Evolutionary conservation across 2,329 filamentous ascomycete genomes (phyloP), one percentile per base, ranked within the genome.

Genomic region (Cadophora malorum): DNA sequence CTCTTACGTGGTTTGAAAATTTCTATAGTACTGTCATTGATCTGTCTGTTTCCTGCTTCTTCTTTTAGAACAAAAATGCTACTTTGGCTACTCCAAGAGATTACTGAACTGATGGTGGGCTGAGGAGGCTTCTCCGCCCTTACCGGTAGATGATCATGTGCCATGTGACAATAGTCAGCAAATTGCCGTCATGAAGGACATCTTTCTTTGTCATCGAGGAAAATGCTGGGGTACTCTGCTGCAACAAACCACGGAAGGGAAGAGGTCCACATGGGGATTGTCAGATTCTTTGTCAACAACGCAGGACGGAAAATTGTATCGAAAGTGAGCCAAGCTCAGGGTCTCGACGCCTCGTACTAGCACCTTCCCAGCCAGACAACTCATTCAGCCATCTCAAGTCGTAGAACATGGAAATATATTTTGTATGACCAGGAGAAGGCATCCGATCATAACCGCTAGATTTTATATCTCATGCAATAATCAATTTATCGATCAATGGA

Each of bases 91-190:
- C 16, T 45, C 19, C 14, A 45, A 5, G 41, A 19, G 16, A 19
- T 28, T 16, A 19, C 35, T 25, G 7, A 61, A 47, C 9, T 47
- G 33, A 31, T 62, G 59, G 35, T 47, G 21, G 23, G 58, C 33
- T 60, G 16, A 28, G 28, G 45, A 33, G 25, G 33, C 55, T 23
- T 47, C 58, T 65, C 63, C 63, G 56, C 62, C 63, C 56, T 65
- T 68, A 58, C 66, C 66, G 56, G 23, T 16, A 28, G 58, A 58
- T 67, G 59, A 63, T 67, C 65, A 67, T 59, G 53, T 35, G 56
- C 66, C 66, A 68, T 53, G 38, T 67, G 61, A 64, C 35, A 50
- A 35, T 25, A 61, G 53, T 50, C 28, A 60, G 62, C 47, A 58
- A 62, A 41, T 28, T 41, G 56, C 52, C 16, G 33, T 21, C 21